Evolutionary conservation across 345 rosid species (phyloP), one percentile per base, ranked within the genome.

Genomic region (Euphorbia tirucalli): DNA sequence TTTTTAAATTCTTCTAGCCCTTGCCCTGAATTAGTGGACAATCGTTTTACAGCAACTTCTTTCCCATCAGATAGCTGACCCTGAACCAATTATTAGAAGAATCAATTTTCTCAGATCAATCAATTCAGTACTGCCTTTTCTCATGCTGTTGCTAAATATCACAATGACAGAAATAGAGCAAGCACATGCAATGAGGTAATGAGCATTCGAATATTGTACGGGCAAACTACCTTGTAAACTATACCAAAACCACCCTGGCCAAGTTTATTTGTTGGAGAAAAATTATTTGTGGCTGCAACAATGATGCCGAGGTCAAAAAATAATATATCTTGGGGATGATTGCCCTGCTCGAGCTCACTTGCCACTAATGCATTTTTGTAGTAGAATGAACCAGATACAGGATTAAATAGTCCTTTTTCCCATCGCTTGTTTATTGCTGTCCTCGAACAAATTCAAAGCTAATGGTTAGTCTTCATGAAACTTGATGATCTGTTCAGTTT

Each of bases 181-280:
- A n/a, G n/a, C n/a, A n/a, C n/a, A n/a, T n/a, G n/a, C n/a, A n/a
- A n/a, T n/a, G n/a, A n/a, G 5, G 37, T 5, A 32, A 2, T 2
- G 37, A 32, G 37, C 18, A 48, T 66, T 44, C 22, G 16, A 35
- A 46, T 44, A 24, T 37, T 7, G 35, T 7, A 39, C 13, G 28
- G 21, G 15, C 37, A 44, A 11, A 14, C 14, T 22, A 81, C 85
- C 87, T 73, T 79, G 57, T 84, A 76, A 1, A 83, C 84, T 11
- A 71, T n/a, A 11, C 86, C 86, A 57, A 78, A 83, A 32, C 86
- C 86, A 31, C 86, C 86, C 61, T 69, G 69, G 22, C 87, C 84
- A 0, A 84, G 71, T 71, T 74, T 79, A 46, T 70, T 84, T 1
- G 14, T 60, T 9, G 27, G 27, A 24, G 80, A 73, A 67, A 84